phyloP scores from a whole-genome alignment of 371 early-diverging fungal genomes.

The Lichtheimia ramosa region DNA sequence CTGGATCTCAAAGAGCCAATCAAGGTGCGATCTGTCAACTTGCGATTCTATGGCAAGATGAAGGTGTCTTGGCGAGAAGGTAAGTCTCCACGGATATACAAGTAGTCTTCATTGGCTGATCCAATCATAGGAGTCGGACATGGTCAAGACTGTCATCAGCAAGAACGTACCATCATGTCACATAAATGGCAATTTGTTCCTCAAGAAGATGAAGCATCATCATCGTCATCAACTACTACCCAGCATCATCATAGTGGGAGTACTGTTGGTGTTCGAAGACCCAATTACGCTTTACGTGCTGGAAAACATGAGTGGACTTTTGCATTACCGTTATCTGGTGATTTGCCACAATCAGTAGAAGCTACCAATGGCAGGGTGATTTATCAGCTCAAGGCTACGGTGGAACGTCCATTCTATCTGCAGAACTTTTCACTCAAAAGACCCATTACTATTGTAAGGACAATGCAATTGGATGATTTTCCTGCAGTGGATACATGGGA shows the following conservation, averaged over 20 bases:
- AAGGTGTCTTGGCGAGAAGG: constrained; percentile 51
- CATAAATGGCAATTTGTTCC: constrained; percentile 41
- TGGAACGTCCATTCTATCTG: constrained; percentile 41
- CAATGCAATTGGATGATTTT: constrained; percentile 37
- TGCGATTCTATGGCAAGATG: constrained; percentile 42
- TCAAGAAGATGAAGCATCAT: not conserved
- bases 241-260: too few species aligned
- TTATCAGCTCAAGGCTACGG: constrained; percentile 38
- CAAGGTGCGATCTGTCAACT: constrained; percentile 34
- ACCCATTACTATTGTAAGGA: constrained; percentile 26
- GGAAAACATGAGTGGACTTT: constrained; percentile 40
- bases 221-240: constrained; percentile 4
- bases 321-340: constrained; percentile 38
- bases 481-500: constrained; percentile 33
- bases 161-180: constrained; percentile 33
- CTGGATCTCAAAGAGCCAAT: constrained; percentile 33
- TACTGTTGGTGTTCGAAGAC: too few species aligned
- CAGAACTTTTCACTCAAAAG: constrained; percentile 36
- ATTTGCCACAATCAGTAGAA: constrained; percentile 46
- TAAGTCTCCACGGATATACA: constrained; percentile 7
- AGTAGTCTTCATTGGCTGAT: too few species aligned
- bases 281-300: constrained; percentile 25
- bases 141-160: constrained; percentile 41
- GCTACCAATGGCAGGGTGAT: constrained; percentile 37
- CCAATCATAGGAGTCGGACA: constrained; percentile 43